Base-by-base conservation (phyloP, 2,329 filamentous ascomycete genomes). In the Hirsutella thompsonii region DNA sequence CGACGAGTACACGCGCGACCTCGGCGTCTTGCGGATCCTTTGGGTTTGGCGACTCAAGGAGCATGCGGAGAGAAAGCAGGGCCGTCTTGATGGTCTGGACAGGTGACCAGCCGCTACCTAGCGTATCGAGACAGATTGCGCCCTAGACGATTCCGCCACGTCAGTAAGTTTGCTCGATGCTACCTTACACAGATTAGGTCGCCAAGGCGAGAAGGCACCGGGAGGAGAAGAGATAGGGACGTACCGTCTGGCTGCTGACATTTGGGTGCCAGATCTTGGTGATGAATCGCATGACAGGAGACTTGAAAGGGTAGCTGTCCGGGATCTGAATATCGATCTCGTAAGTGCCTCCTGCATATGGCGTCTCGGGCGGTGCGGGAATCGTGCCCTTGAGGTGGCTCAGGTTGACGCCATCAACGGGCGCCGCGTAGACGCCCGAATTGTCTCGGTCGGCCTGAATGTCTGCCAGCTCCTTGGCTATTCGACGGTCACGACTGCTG, bases 251-350 rank as follows among this genome's bases (percentile, higher is more conserved):
- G 55, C 83, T 90, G 70, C 85, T 93, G 64, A 98, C 78, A 57
- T 98, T 98, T 28, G 92, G 92, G 60, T 98, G 92, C 89, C 89
- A 98, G 52, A 96, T 82, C 62, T 82, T 89, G 48, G 92, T 98
- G 48, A 82, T 76, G 56, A 96, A 96, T 53, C 78, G 82, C 83
- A 98, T 96, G 44, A 76, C 62, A 4, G 92, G 92, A 4, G 90
- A 86, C 52, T 88, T 83, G 67, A 98, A 98, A 0, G 92, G 92
- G 55, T 98, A 98, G 50, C 84, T 83, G 46, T 75, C 74, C 0
- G 90, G 89, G 40, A 98, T 92, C 53, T 74, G 74, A 53, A 98
- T 92, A 54, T 94, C 85, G 50, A 98, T 77, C 14, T 74, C 63
- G 59, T 79, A 98, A 21, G 72, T 80, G 33, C 88, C 92, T 18